Evolutionary conservation across 495 filamentous ascomycete genomes (phyloP), one percentile per base, ranked within the genome.

Genomic region (Xylaria curta): DNA sequence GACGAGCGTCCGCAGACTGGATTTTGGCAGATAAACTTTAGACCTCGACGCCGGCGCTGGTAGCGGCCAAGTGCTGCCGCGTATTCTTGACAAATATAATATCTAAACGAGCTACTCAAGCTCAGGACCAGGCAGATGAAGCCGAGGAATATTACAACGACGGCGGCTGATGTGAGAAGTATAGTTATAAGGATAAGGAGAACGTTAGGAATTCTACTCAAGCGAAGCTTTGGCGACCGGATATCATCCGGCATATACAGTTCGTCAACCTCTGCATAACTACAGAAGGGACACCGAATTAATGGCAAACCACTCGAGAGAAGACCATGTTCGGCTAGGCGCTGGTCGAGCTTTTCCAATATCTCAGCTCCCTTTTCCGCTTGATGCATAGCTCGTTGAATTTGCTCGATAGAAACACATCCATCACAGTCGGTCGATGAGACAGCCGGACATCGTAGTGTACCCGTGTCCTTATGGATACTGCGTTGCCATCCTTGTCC

Each of bases 401-500:
- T 87, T 53, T 93, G 85, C 26, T 89, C 82, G 2, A 87, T 84
- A 4, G 90, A 85, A 47, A 99, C 87, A 76, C 84, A 87, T 46
- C 94, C 94, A n/a, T 84, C 73, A 72, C 96, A 99, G n/a, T 89
- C 88, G 46, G 82, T 80, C 15, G 84, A 82, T 51, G 87, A 87
- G 1, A 91, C 92, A 21, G 95, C 93, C 28, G 96, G 85, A 78
- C 96, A 99, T 61, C 91, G 87, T 51, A 99, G 84, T 6, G 91
- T 91, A 38, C 91, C 91, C 38, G 82, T 88, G 66, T 89, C 87
- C 59, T 87, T 78, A 71, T 96, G 85, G 65, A 97, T 90, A 69
- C 87, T 95, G n/a, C 91, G 88, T 66, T 87, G 86, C 94, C 94
- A 97, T 44, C 93, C 93, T 78, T 99, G 96, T 0, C 96, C 96